Base-by-base conservation (phyloP, 2,329 filamentous ascomycete species). In the Gaeumannomyces sp. region DNA sequence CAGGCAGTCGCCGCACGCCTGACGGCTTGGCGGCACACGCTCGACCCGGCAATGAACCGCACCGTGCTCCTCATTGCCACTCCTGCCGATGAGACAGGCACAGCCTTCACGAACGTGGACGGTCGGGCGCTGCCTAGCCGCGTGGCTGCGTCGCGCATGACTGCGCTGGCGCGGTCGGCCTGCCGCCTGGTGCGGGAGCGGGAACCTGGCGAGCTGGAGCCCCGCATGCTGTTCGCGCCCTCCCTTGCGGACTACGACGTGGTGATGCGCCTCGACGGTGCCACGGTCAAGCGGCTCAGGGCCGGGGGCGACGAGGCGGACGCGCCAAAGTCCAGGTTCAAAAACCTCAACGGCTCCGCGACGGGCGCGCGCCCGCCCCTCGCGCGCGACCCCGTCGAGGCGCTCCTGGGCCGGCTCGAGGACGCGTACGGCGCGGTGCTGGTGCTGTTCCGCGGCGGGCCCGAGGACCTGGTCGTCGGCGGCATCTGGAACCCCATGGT, bases 31-130 rank as follows among this genome's bases (percentile, higher is more conserved):
- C 85, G 95, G 65, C 92, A 90, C 69, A 88, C 62, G 25, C 31
- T 95, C 64, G 95, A 99, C 72, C 93, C 93, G 1, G 87, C 84
- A 64, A 91, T 98, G 88, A 96, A 95, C 76, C 88, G 87, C 67
- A 85, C 91, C 3, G 88, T 90, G 25, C 79, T 98, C 56, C 91
- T 97, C 71, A 89, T 89, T 4, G 92, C 92, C 2, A 93, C 92
- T 0, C 90, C 91, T 64, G 80, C 91, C 68, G 93, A 97, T 70
- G 77, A 80, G 6, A 90, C 89, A 50, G 95, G 95, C 4, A 86
- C 89, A 11, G 89, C 89, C 0, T 98, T 92, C 83, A 97, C 90
- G 0, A 85, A 92, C 62, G 83, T 84, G 64, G 80, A 81, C 61
- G 77, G 79, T 0, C 67, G 71, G 16, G 69, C 74, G 2, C 68